Evolutionary conservation across 805 yeast species (phyloP).

Genomic region (Pichia thaimueangensis): DNA sequence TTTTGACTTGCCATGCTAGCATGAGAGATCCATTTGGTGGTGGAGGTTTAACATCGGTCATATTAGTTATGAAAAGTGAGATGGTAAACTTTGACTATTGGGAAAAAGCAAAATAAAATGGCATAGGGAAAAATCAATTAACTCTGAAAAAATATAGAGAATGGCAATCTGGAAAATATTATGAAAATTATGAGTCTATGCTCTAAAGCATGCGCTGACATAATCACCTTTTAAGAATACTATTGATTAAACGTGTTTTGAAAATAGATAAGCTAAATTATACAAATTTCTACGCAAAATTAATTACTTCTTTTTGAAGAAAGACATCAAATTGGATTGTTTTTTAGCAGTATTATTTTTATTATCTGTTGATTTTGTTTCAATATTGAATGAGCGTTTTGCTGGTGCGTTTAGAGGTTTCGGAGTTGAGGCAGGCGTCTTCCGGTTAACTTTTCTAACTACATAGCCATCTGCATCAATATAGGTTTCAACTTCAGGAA

Average conservation of each 20-base stretch:
- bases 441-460: conserved; percentile 16
- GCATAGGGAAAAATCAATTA: too few relatives aligned
- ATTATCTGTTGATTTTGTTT: conserved; percentile 4
- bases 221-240: too few relatives aligned
- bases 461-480: conserved; percentile 29
- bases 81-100: too few relatives aligned
- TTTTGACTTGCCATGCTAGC: conserved; percentile 68
- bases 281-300: not conserved
- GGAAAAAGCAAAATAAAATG: too few relatives aligned
- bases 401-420: not conserved
- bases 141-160: too few relatives aligned
- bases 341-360: conserved; percentile 1
- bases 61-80: too few relatives aligned
- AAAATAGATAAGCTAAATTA: too few relatives aligned
- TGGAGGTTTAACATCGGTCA: conserved; percentile 14
- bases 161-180: too few relatives aligned
- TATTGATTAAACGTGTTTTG: too few relatives aligned
- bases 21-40: conserved; percentile 49
- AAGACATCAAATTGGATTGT: conserved; percentile 28
- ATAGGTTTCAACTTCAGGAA: conserved; percentile 20
- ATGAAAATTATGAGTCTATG: too few relatives aligned
- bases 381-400: conserved; percentile 3
- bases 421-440: not conserved
- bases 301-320: conserved; percentile 24
- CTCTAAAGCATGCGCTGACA: too few relatives aligned